Evolutionary conservation across 2,329 filamentous ascomycete genomes (phyloP).

Genomic region (Fusarium citri): DNA sequence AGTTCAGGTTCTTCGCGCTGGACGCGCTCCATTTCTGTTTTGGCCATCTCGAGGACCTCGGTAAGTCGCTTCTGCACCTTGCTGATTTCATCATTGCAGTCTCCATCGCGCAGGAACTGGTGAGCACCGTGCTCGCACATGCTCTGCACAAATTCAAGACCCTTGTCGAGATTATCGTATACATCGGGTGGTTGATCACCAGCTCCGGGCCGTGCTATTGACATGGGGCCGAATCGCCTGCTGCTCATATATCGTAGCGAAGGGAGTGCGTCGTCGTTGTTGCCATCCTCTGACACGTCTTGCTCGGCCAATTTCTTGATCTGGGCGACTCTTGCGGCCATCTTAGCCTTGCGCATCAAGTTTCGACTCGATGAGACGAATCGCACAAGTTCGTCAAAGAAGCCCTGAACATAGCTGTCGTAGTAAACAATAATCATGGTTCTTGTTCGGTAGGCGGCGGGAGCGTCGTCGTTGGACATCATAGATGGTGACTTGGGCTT

Average conservation of each 20-base stretch:
- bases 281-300: slow-evolving; percentile 65
- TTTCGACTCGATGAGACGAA: slow-evolving; percentile 85
- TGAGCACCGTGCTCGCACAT: slow-evolving; percentile 90
- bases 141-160: slow-evolving; percentile 81
- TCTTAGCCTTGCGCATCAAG: slow-evolving; percentile 86
- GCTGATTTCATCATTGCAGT: slow-evolving; percentile 81
- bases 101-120: slow-evolving; percentile 87
- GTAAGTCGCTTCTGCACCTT: slow-evolving; percentile 74
- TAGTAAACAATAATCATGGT: slow-evolving; percentile 91
- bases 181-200: slow-evolving; percentile 56
- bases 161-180: slow-evolving; percentile 81
- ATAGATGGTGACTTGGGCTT: slow-evolving; percentile 64
- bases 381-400: slow-evolving; percentile 85
- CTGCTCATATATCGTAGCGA: slow-evolving; percentile 57
- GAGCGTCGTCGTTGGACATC: slow-evolving; percentile 60
- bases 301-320: slow-evolving; percentile 71
- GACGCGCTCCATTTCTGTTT: slow-evolving; percentile 68
- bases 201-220: slow-evolving; percentile 44
- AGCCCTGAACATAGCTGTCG: slow-evolving; percentile 85
- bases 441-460: slow-evolving; percentile 73
- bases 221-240: slow-evolving; percentile 50
- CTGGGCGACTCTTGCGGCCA: slow-evolving; percentile 79
- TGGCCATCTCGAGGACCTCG: slow-evolving; percentile 71
- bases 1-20: slow-evolving; percentile 63
- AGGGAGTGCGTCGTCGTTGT: slow-evolving; percentile 56